A percentile compares a stretch with the other conserved stretches of the same genome.
phyloP scores from a whole-genome alignment of 257 asterid genomes.

The Rubia yunnanensis region DNA sequence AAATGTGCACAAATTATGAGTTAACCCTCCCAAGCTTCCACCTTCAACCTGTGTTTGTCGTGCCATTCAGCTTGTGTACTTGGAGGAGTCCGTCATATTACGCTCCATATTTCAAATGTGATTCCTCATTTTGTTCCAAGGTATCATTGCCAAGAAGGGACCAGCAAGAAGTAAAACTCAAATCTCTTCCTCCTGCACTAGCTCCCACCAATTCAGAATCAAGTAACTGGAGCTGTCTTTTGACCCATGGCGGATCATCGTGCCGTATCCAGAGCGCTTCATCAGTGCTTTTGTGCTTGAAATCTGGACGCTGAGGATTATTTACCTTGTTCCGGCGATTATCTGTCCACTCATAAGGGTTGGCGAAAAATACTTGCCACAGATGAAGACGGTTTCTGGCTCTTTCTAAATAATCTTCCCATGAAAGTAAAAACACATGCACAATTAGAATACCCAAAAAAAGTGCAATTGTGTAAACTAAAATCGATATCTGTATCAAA shows the following conservation, averaged over 20 bases:
- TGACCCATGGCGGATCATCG: constrained; percentile 81
- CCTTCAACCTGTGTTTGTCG: too few species aligned
- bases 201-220: constrained; percentile 38
- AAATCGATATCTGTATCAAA: too few species aligned
- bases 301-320: constrained; percentile 45
- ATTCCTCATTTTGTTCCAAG: background rate
- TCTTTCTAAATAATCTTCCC: constrained; percentile 33
- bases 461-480: background rate
- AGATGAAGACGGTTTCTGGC: constrained; percentile 43
- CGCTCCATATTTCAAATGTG: background rate
- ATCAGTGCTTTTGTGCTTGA: constrained; percentile 61
- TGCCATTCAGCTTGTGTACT: background rate
- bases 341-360: constrained; percentile 79
- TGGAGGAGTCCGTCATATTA: background rate
- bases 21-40: too few species aligned
- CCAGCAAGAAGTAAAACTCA: background rate
- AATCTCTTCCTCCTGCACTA: constrained; percentile 9
- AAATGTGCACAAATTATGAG: background rate
- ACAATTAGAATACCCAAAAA: background rate
- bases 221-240: constrained; percentile 41
- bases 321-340: constrained; percentile 34
- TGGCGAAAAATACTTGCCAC: constrained; percentile 76
- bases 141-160: constrained; percentile 1
- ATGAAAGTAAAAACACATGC: constrained; percentile 11
- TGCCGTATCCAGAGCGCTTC: constrained; percentile 64